These are phyloP conservation scores for Colletotrichum lindemuthianum DNA, from an alignment of 2,329 filamentous ascomycete genomes.

Conservation along the genomic window DNA sequence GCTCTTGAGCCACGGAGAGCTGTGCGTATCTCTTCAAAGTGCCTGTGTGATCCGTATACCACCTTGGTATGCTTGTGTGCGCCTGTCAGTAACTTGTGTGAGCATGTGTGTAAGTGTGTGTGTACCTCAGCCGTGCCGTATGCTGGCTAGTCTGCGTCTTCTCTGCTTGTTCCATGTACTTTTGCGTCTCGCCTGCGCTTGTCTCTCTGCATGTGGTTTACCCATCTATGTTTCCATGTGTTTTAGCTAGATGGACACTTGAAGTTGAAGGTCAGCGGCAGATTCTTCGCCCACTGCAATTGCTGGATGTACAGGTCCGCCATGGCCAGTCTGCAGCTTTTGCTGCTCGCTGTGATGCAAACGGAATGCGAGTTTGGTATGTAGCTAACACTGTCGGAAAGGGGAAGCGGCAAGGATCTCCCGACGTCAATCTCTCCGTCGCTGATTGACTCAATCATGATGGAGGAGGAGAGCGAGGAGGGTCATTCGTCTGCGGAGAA, in stretches of 20 bases:
- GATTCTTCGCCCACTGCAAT: conserved; percentile 2
- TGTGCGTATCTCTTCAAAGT: conserved; percentile 36
- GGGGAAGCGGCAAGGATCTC: conserved; percentile 10
- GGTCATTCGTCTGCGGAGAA: neutral
- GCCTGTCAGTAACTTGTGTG: conserved; percentile 17
- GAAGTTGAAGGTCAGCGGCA: conserved; percentile 7
- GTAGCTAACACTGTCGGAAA: conserved; percentile 11
- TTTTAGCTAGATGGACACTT: conserved; percentile 11
- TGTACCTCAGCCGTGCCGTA: conserved; percentile 23
- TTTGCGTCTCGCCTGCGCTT: conserved; percentile 25
- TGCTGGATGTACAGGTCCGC: conserved; percentile 18
- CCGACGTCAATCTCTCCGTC: conserved; percentile 7
- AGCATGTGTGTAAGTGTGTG: conserved; percentile 36
- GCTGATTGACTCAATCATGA: neutral
- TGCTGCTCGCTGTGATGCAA: conserved; percentile 7
- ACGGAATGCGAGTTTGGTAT: conserved; percentile 26
- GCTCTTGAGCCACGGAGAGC: neutral
- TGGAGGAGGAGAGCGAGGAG: neutral
- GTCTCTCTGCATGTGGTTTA: conserved; percentile 1
- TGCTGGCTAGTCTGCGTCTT: conserved; percentile 33
- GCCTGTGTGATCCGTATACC: too few species aligned
- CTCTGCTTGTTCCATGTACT: conserved; percentile 34
- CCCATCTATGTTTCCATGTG: conserved; percentile 1
- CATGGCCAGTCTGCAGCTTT: conserved; percentile 11
- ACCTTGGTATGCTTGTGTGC: conserved; percentile 27